Percentiles rank a stretch among this genome's conserved stretches.
Conservation (phyloP, 2,329 filamentous ascomycete species). For the Colletotrichum theobromicola region DNA sequence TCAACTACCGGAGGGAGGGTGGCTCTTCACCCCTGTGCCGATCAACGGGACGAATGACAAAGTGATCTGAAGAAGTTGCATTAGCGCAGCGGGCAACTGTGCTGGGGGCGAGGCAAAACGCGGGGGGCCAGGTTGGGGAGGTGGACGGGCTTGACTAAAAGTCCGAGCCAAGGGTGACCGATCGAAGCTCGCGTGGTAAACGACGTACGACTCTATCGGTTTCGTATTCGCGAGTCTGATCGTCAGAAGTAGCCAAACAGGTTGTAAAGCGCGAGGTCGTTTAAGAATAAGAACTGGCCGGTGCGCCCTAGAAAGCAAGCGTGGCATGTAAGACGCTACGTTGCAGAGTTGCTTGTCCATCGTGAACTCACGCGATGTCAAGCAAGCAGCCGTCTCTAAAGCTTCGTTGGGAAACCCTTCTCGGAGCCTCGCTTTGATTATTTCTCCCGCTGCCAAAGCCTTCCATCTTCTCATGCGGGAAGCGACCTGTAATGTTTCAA, state of each 20-base stretch:
- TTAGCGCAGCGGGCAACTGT: background rate
- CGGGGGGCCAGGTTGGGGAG: background rate
- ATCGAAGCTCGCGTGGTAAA: background rate
- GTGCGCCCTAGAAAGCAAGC: background rate
- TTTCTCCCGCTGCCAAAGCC: background rate
- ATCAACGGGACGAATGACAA: background rate
- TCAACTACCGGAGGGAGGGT: background rate
- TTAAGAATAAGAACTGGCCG: background rate
- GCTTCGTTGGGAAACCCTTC: background rate
- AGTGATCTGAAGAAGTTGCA: background rate
- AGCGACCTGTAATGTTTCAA: background rate
- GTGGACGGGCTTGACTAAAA: background rate
- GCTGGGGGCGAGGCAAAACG: background rate
- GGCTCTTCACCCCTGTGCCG: background rate
- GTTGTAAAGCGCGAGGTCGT: background rate
- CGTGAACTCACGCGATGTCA: background rate
- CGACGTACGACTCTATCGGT: background rate
- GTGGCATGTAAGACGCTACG: background rate
- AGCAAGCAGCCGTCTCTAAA: background rate
- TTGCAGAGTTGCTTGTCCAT: background rate
- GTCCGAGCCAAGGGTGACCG: slow-evolving; percentile 2
- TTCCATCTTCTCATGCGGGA: background rate
- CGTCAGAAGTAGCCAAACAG: background rate
- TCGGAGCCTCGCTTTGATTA: background rate
- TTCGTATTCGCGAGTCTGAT: slow-evolving; percentile 5